Base-by-base conservation (phyloP, 805 yeast genomes). In the Hanseniaspora clermontiae region DNA sequence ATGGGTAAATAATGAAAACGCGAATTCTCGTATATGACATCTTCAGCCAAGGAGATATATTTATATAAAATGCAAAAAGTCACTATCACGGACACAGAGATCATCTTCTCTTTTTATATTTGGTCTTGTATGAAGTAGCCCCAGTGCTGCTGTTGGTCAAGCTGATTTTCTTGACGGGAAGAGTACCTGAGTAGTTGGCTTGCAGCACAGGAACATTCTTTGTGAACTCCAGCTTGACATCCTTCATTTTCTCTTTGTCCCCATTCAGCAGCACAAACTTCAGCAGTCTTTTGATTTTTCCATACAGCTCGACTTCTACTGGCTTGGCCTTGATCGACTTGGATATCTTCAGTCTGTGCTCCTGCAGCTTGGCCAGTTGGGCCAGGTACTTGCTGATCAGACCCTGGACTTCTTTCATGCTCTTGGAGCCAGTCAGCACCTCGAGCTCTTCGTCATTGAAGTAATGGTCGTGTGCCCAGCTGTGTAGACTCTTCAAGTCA, bases 111-210 rank as follows among this genome's bases (percentile, higher is more conserved):
- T 24, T 45, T 39, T 47, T 46, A 29, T 24, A 40, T 17, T 32
- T 37, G 6, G 15, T 10, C 6, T 53, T 53, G 8, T 29, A 43
- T 15, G 53, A 11, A n/a, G 12, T 17, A 27, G n/a, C 31, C 19
- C 17, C 11, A 8, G 10, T n/a, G 38, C n/a, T n/a, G 15, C 27
- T 17, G 12, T 20, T 10, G 32, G 36, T 36, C 36, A 46, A 14
- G n/a, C 49, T 46, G 1, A 51, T 27, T 58, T 69, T 65, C 14
- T 66, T 65, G 2, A 86, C 84, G 0, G 96, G 96, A 64, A 90
- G 74, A 1, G 84, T 76, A 49, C 97, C 97, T 39, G 78, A 71
- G 64, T 87, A 89, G 61, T 83, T 87, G 27, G 82, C 78, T 65
- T 81, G 81, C 57, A 85, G 74, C 0, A 85, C 82, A 0, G 96